Evolutionary conservation across 306 rosid species (phyloP).

Genomic region (Begonia masoniana): DNA sequence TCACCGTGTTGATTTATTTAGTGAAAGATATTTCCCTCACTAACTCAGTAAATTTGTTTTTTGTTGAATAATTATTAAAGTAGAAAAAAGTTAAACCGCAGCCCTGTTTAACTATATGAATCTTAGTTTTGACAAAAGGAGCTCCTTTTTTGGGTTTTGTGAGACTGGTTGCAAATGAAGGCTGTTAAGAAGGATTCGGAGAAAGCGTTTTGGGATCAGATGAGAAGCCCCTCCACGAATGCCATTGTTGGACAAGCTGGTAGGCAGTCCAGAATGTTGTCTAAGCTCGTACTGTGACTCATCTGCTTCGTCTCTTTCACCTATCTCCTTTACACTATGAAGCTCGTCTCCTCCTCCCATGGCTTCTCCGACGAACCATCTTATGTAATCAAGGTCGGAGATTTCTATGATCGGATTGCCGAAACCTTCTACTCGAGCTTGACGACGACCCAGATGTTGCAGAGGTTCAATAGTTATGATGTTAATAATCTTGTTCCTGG

Average conservation of each 20-base stretch:
- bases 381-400: constrained; percentile 20
- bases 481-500: constrained; percentile 14
- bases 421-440: constrained; percentile 19
- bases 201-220: constrained; percentile 52
- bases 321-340: constrained; percentile 55
- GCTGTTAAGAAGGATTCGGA: constrained; percentile 39
- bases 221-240: constrained; percentile 30
- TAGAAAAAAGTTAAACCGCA: too few relatives aligned
- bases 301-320: constrained; percentile 58
- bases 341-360: constrained; percentile 47
- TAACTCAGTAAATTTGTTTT: too few relatives aligned
- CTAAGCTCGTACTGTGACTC: constrained; percentile 52
- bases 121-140: too few relatives aligned
- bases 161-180: constrained; percentile 42
- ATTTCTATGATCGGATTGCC: constrained; percentile 32
- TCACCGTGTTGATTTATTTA: too few relatives aligned
- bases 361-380: constrained; percentile 31
- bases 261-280: constrained; percentile 24
- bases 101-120: too few relatives aligned
- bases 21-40: too few relatives aligned
- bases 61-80: too few relatives aligned
- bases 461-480: constrained; percentile 19
- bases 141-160: too few relatives aligned
- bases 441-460: constrained; percentile 31
- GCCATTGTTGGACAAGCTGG: constrained; percentile 16